phyloP scores from a whole-genome alignment of 2,329 filamentous ascomycete genomes.

The Fusarium praegraminearum region DNA sequence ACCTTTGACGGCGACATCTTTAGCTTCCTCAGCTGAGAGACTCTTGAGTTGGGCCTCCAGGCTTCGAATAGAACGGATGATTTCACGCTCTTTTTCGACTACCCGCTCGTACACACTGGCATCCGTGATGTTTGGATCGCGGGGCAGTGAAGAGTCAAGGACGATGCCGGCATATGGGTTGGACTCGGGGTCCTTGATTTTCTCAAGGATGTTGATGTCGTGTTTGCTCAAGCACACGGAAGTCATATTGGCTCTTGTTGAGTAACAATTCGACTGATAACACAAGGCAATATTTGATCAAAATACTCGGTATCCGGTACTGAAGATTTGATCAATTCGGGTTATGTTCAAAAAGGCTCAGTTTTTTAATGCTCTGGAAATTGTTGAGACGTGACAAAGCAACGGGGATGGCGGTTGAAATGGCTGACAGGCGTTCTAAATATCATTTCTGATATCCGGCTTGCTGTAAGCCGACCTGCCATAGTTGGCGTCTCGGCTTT shows the following conservation, averaged over 20 bases:
- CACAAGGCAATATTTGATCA: slow-evolving; percentile 9
- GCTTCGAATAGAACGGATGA: slow-evolving; percentile 66
- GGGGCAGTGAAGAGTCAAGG: slow-evolving; percentile 66
- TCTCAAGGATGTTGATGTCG: slow-evolving; percentile 72
- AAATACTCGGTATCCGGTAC: background rate
- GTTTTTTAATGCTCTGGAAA: slow-evolving; percentile 11
- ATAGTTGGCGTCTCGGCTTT: slow-evolving; percentile 37
- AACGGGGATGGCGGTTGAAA: slow-evolving; percentile 19
- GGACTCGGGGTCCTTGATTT: slow-evolving; percentile 75
- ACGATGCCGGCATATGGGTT: slow-evolving; percentile 66
- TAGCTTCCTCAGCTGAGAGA: slow-evolving; percentile 52
- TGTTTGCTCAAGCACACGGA: slow-evolving; percentile 64
- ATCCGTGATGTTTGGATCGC: slow-evolving; percentile 69
- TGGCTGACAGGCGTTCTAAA: slow-evolving; percentile 27
- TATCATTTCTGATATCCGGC: slow-evolving; percentile 26
- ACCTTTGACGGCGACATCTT: slow-evolving; percentile 55
- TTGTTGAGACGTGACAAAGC: slow-evolving; percentile 16
- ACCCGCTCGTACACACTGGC: slow-evolving; percentile 62
- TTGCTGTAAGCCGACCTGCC: slow-evolving; percentile 26
- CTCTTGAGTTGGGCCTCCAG: slow-evolving; percentile 66
- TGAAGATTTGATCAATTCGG: slow-evolving; percentile 4
- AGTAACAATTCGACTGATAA: slow-evolving; percentile 13
- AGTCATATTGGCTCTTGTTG: slow-evolving; percentile 56
- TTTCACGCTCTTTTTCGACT: slow-evolving; percentile 63
- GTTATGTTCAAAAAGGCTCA: slow-evolving; percentile 1